Conservation (phyloP, 2,329 filamentous ascomycete species). For the Aspergillus fijiensis region DNA sequence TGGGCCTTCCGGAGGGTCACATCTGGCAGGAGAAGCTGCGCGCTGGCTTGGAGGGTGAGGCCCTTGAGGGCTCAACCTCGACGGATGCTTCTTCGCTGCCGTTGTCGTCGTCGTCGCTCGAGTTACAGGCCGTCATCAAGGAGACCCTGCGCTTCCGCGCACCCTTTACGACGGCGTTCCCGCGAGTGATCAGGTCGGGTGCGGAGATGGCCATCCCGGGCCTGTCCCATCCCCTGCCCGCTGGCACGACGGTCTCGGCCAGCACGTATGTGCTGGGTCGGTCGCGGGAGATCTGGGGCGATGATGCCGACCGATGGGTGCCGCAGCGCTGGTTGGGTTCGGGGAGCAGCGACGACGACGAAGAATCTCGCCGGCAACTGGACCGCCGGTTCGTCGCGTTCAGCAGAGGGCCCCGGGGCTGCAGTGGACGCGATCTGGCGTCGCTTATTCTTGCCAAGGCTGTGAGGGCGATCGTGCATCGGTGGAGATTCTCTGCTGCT, state of each 20-base stretch:
- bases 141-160: conserved; percentile 17
- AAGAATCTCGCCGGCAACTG: conserved; percentile 10
- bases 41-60: neutral
- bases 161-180: conserved; percentile 20
- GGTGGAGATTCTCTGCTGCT: conserved; percentile 13
- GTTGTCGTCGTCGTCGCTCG: conserved; percentile 1
- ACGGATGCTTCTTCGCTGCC: neutral
- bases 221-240: conserved; percentile 14
- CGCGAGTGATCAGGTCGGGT: conserved; percentile 18
- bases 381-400: conserved; percentile 20
- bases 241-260: conserved; percentile 20
- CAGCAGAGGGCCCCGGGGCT: conserved; percentile 20
- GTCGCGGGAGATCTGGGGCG: conserved; percentile 19
- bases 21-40: conserved; percentile 19
- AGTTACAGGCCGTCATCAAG: conserved; percentile 21
- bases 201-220: conserved; percentile 16
- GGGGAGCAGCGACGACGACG: conserved; percentile 2
- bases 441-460: conserved; percentile 16
- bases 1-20: conserved; percentile 16
- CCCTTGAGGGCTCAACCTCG: neutral
- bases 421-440: conserved; percentile 19
- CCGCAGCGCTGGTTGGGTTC: conserved; percentile 18
- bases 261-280: conserved; percentile 21
- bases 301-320: conserved; percentile 16
- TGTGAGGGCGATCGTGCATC: conserved; percentile 10